These are phyloP conservation scores for Pyrenula massariospora DNA, from an alignment of 495 filamentous ascomycete genomes.

Conservation along the genomic window DNA sequence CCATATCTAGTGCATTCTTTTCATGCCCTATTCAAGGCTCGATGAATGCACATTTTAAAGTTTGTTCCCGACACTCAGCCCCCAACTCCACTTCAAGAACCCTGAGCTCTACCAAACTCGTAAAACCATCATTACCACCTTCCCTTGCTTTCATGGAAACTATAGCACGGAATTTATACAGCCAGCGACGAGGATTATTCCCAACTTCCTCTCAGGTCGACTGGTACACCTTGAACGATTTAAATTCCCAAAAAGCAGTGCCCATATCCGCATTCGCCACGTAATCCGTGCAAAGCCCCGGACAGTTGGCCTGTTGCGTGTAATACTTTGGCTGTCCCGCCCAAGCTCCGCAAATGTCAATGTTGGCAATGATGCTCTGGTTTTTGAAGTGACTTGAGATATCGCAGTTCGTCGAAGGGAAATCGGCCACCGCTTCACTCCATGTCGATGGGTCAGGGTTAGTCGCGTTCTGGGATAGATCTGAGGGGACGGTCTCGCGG, in stretches of 20 bases:
- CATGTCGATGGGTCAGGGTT: constrained; percentile 34
- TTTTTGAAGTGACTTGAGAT: constrained; percentile 35
- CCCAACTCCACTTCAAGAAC: too few species aligned
- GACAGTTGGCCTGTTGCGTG: constrained; percentile 27
- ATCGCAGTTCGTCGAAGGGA: constrained; percentile 37
- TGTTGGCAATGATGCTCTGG: constrained; percentile 39
- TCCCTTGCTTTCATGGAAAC: too few species aligned
- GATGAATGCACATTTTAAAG: too few species aligned
- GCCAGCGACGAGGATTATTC: too few species aligned
- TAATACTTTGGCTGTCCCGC: constrained; percentile 25
- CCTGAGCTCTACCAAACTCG: too few species aligned
- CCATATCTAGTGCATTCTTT: too few species aligned
- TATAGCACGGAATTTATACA: too few species aligned
- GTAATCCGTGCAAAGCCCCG: constrained; percentile 26
- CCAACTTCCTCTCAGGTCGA: constrained; percentile 1
- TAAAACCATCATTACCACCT: too few species aligned
- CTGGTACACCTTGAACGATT: constrained; percentile 30
- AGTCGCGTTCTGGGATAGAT: constrained; percentile 15
- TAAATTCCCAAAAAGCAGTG: constrained; percentile 41
- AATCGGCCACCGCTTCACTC: constrained; percentile 35
- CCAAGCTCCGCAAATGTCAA: constrained; percentile 34
- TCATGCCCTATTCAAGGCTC: too few species aligned
- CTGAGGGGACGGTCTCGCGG: constrained; percentile 23
- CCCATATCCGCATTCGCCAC: constrained; percentile 25
- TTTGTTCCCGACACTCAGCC: too few species aligned